Percentiles rank a stretch among this genome's conserved stretches.
These are phyloP conservation scores for Starmera quercuum DNA, from an alignment of 805 yeast genomes.

Conservation along the genomic window DNA sequence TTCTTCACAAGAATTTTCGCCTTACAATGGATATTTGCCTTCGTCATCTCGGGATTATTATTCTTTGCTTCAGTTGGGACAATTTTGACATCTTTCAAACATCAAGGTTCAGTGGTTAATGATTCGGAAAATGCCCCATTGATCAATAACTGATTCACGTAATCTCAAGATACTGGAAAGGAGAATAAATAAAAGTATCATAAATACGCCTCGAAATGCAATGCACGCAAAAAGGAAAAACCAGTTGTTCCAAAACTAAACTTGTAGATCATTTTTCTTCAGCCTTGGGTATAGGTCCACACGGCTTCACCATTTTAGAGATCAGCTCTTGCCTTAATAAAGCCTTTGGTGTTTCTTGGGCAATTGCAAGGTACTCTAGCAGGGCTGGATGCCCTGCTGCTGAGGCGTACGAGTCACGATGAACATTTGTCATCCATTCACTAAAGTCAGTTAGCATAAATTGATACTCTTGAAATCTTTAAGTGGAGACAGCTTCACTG, in stretches of 20 bases:
- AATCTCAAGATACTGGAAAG: too few species aligned
- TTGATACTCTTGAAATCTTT: neutral
- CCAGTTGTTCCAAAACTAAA: too few species aligned
- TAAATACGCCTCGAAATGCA: too few species aligned
- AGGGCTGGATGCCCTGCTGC: constrained; percentile 51
- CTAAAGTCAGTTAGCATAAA: constrained; percentile 11
- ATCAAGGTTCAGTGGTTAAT: too few species aligned
- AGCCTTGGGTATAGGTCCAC: constrained; percentile 11
- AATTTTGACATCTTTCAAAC: too few species aligned
- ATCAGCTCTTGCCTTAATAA: constrained; percentile 25
- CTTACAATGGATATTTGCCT: constrained; percentile 82
- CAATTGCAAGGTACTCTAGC: constrained; percentile 46
- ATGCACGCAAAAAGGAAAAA: too few species aligned
- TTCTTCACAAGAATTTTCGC: constrained; percentile 62
- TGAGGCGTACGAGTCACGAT: constrained; percentile 58
- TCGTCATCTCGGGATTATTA: constrained; percentile 52
- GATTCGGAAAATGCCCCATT: too few species aligned
- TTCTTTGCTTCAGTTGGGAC: constrained; percentile 46
- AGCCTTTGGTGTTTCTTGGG: constrained; percentile 36
- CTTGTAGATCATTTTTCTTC: neutral
- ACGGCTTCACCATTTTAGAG: constrained; percentile 32
- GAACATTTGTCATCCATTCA: constrained; percentile 64
- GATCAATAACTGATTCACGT: too few species aligned
- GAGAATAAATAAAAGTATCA: too few species aligned
- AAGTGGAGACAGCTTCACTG: neutral